These are phyloP conservation scores for Cladosporium oxysporum DNA, from an alignment of 2,329 filamentous ascomycete species.

Conservation along the genomic window DNA sequence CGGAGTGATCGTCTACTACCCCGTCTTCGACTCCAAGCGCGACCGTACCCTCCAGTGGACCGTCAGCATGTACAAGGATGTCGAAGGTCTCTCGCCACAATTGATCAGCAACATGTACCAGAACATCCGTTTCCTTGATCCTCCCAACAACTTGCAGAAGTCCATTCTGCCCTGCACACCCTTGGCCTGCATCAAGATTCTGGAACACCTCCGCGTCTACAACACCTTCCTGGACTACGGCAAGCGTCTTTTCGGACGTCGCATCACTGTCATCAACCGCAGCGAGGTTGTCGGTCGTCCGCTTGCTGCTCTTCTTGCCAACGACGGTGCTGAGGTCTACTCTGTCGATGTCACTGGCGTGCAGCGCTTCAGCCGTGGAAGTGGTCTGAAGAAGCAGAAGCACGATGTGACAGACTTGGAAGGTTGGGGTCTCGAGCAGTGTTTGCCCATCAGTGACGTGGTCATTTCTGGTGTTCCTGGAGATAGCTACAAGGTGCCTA, in stretches of 20 bases:
- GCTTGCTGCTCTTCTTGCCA: conserved; percentile 87
- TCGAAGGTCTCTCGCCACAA: conserved; percentile 89
- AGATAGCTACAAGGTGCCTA: conserved; percentile 86
- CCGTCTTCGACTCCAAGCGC: conserved; percentile 87
- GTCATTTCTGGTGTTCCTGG: conserved; percentile 91
- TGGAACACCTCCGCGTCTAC: conserved; percentile 95
- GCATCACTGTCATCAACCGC: conserved; percentile 93
- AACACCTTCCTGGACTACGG: conserved; percentile 91
- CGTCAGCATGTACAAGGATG: conserved; percentile 85
- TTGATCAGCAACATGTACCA: conserved; percentile 99
- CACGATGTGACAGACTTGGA: conserved; percentile 86
- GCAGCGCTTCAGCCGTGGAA: conserved; percentile 86
- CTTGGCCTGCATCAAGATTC: conserved; percentile 92
- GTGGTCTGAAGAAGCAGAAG: conserved; percentile 79
- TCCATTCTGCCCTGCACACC: conserved; percentile 94
- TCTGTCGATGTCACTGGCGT: conserved; percentile 90
- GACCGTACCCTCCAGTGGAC: conserved; percentile 97
- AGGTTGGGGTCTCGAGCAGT: conserved; percentile 76
- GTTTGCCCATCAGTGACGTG: conserved; percentile 85
- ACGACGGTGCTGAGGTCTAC: conserved; percentile 94
- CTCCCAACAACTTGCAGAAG: conserved; percentile 75
- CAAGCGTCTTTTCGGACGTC: conserved; percentile 89
- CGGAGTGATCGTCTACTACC: conserved; percentile 97
- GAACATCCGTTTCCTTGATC: conserved; percentile 92
- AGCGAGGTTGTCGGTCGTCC: conserved; percentile 94